Conservation (phyloP, 768 basidiomycete genomes). For the Royoungia palumana region DNA sequence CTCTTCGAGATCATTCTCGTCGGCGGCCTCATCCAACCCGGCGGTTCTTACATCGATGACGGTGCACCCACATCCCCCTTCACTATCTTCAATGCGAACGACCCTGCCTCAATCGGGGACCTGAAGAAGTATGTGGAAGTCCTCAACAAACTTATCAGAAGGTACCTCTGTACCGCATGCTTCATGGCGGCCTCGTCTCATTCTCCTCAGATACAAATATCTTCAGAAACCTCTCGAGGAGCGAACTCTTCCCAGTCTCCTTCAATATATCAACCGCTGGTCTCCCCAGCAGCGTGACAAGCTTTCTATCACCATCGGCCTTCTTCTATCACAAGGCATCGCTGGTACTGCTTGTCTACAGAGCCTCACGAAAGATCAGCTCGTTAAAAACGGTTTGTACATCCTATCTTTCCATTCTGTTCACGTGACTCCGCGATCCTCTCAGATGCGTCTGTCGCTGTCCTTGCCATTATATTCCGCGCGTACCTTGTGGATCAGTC, state of each 20-base stretch:
- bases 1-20: constrained; percentile 96
- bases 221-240: constrained; percentile 96
- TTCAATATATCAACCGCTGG: constrained; percentile 92
- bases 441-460: constrained; percentile 71
- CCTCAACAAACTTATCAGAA: constrained; percentile 91
- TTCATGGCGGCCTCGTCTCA: constrained; percentile 3
- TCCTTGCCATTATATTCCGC: constrained; percentile 77
- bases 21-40: constrained; percentile 94
- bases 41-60: constrained; percentile 88
- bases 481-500: constrained; percentile 78
- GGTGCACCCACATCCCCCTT: constrained; percentile 84
- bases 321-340: constrained; percentile 82
- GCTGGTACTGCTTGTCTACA: constrained; percentile 74
- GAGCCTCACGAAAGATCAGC: constrained; percentile 87
- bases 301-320: constrained; percentile 75
- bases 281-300: constrained; percentile 72
- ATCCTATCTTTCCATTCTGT: neutral
- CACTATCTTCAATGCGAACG: constrained; percentile 78
- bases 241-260: constrained; percentile 71
- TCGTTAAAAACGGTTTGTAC: constrained; percentile 83
- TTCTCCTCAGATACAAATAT: constrained; percentile 83
- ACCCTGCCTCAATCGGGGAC: constrained; percentile 77
- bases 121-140: constrained; percentile 93
- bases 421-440: constrained; percentile 8
- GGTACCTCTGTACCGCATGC: constrained; percentile 44